A percentile compares a stretch with the other conserved stretches of the same genome.
These are phyloP conservation scores for Microbotryum violaceum DNA, from an alignment of 1,284 basidiomycete species.

Conservation along the genomic window DNA sequence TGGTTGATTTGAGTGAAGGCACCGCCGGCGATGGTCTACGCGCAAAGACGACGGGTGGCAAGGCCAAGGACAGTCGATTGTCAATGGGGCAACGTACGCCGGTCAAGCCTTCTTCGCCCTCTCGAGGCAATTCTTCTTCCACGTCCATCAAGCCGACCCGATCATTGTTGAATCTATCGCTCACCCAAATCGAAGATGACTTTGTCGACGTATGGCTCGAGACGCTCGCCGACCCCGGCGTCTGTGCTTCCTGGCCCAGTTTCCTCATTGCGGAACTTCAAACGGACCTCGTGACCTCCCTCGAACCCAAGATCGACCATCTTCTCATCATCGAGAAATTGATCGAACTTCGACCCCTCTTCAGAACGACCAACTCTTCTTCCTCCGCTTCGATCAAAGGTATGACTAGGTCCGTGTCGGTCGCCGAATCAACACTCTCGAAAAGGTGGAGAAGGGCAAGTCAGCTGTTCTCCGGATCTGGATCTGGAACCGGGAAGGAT, in stretches of 20 bases:
- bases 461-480: background rate
- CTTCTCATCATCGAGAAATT: conserved; percentile 20
- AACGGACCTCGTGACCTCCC: background rate
- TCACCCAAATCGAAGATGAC: conserved; percentile 18
- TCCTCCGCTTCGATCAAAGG: background rate
- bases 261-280: conserved; percentile 10
- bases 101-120: background rate
- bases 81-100: background rate
- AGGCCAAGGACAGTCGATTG: background rate
- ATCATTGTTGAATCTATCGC: background rate
- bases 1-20: background rate
- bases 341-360: background rate
- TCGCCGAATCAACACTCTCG: conserved; percentile 10
- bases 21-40: conserved; percentile 8
- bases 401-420: background rate
- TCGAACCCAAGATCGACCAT: background rate
- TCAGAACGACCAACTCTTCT: background rate
- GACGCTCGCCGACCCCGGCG: conserved; percentile 12
- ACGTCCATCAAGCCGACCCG: background rate
- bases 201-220: conserved; percentile 23
- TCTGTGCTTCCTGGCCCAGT: conserved; percentile 12
- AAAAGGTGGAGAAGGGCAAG: conserved; percentile 1
- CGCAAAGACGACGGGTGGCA: background rate
- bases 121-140: background rate
- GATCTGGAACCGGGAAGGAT: background rate